Evolutionary conservation across 2,329 filamentous ascomycete genomes (phyloP), one percentile per base, ranked within the genome.

Genomic region (Botrytis galanthina): DNA sequence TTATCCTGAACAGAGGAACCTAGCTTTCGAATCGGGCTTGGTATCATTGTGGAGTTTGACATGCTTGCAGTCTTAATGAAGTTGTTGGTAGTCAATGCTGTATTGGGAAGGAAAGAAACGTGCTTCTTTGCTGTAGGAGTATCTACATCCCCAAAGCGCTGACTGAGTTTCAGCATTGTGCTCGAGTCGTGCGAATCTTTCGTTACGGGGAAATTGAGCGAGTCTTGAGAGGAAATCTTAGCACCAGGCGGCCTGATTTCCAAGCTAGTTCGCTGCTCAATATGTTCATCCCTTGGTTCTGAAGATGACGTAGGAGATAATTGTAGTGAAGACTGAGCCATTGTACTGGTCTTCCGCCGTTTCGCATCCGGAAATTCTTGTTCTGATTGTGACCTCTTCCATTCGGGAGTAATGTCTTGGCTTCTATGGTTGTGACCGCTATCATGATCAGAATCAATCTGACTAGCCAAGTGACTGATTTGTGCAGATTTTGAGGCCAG

Each of bases 151-250:
- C 86, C 83, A 72, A 86, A 88, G 64, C 86, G 85, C 80, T 95
- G 93, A 78, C 91, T 94, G 44, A 93, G 83, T 62, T 90, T 88
- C 63, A 89, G 77, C 42, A 86, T 84, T 0, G 91, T 92, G 74
- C 85, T 86, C 8, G 88, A 87, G 77, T 93, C 89, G 77, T 90
- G 87, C 1, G 91, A 87, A 77, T 95, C 89, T 82, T 97, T 97
- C 35, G 95, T 92, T 20, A 94, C 88, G 1, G 91, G 87, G 78
- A 94, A 97, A 42, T 86, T 86, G 39, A 94, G 83, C 71, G 80
- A 81, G 46, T 79, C 78, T 75, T 86, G 84, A 7, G 83, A 84
- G 6, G 73, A 70, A 37, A 66, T 75, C 48, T 73, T 67, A 37
- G 51, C 18, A 46, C 35, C 32, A 12, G 60, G 44, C 20, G 48